Evolutionary conservation across 192 early-diverging fungal genomes (phyloP), one percentile per base, ranked within the genome.

Genomic region (Backusella psychrophila): DNA sequence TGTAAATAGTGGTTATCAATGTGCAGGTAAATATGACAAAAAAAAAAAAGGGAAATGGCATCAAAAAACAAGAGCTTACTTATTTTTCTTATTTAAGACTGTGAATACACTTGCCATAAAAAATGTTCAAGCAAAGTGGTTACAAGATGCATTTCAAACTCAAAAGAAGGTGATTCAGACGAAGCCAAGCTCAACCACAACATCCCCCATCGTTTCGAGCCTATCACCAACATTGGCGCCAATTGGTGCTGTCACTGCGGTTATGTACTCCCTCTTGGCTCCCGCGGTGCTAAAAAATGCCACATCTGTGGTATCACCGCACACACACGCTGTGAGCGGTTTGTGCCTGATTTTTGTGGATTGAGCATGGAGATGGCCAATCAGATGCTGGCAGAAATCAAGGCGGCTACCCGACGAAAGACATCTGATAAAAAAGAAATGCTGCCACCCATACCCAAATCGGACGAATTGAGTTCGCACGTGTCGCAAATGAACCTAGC

Each of bases 171-270:
- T 41, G 89, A 91, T 68, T 80, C 85, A 36, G 92, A 93, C 34
- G 86, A 87, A 21, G 89, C 87, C 19, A 88, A 91, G 19, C 82
- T 96, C 26, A 90, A 93, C 11, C 98, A 99, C 80, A 89, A 92
- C 39, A 98, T 99, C 77, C 98, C 96, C 9, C 98, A 99, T 88
- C 93, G 98, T 38, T 98, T 96, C 81, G 94, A 96, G 75, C 83
- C 86, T 19, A 83, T 92, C 11, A 91, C 92, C 56, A 95, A 91
- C 71, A 87, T 96, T 72, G 90, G 89, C 11, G 93, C 94, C 31
- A 90, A 93, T 82, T 99, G 98, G 98, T 99, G 98, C 83, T 95
- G 92, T 75, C 98, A 99, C 85, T 99, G 98, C 83, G 98, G 98
- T 23, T 94, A 88, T 66, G 93, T 99, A 91, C 89, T 99, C 29